A percentile compares a stretch with the other conserved stretches of the same genome.
These are phyloP conservation scores for Coemansia guatemalensis DNA, from an alignment of 192 early-diverging fungal genomes.

Conservation along the genomic window DNA sequence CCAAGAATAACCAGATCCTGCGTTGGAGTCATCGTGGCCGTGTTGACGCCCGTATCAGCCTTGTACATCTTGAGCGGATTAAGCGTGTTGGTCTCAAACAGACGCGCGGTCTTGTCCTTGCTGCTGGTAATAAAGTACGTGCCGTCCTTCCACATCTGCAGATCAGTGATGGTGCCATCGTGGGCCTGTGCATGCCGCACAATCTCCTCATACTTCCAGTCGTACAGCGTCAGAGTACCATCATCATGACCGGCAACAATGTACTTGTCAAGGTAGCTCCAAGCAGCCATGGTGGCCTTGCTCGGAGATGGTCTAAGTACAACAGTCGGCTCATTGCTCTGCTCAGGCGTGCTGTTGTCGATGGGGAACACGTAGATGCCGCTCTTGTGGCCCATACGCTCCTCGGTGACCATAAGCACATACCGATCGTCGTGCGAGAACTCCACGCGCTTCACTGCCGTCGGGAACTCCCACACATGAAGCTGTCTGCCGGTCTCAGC, in stretches of 20 bases:
- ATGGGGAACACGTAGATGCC: slow-evolving; percentile 84
- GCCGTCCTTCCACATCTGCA: slow-evolving; percentile 89
- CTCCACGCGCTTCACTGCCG: slow-evolving; percentile 87
- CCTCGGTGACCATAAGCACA: slow-evolving; percentile 92
- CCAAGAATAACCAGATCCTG: slow-evolving; percentile 86
- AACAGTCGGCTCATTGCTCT: slow-evolving; percentile 76
- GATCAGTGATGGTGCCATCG: slow-evolving; percentile 74
- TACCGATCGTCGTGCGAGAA: slow-evolving; percentile 89
- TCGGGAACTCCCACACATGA: slow-evolving; percentile 87
- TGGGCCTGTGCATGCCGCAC: slow-evolving; percentile 63
- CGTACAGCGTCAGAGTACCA: slow-evolving; percentile 85
- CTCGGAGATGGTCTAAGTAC: slow-evolving; percentile 71
- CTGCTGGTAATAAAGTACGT: slow-evolving; percentile 95
- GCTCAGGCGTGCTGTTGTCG: slow-evolving; percentile 58
- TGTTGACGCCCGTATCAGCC: slow-evolving; percentile 89
- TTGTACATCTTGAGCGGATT: slow-evolving; percentile 80
- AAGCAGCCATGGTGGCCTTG: slow-evolving; percentile 90
- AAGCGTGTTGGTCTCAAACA: slow-evolving; percentile 86
- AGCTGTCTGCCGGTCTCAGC: slow-evolving; percentile 88
- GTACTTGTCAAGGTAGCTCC: slow-evolving; percentile 90
- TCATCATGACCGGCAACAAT: slow-evolving; percentile 95
- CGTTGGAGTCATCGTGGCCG: slow-evolving; percentile 86
- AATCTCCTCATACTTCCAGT: slow-evolving; percentile 77
- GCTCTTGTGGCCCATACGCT: slow-evolving; percentile 88
- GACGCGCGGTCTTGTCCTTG: slow-evolving; percentile 89